Conservation (phyloP, 768 basidiomycete genomes). For the Auricularia sp. region DNA sequence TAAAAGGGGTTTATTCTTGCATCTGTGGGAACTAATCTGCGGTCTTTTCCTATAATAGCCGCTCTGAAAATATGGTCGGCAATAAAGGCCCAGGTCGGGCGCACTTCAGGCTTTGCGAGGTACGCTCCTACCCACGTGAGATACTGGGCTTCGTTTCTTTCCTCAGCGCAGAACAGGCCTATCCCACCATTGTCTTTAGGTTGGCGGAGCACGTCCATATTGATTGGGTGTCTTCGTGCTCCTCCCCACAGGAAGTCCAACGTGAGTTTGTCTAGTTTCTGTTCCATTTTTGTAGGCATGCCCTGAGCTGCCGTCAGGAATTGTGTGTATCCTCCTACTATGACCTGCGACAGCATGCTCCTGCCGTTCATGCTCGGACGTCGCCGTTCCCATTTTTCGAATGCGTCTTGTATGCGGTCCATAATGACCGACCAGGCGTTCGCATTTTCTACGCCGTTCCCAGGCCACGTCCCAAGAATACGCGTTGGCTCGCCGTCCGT, state of each 20-base stretch:
- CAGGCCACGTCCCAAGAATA: slow-evolving; percentile 25
- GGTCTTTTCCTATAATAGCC: not conserved
- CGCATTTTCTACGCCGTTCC: slow-evolving; percentile 17
- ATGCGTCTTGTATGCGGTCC: slow-evolving; percentile 17
- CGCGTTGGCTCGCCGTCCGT: slow-evolving; percentile 21
- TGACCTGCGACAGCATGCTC: slow-evolving; percentile 18
- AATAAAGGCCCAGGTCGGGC: slow-evolving; percentile 8
- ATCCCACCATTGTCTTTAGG: not conserved
- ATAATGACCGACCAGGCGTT: slow-evolving; percentile 19
- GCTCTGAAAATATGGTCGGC: slow-evolving; percentile 7
- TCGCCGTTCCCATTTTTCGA: slow-evolving; percentile 19
- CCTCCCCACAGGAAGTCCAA: slow-evolving; percentile 21
- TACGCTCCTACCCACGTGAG: not conserved
- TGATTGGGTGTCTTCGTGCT: not conserved
- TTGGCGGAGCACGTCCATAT: not conserved
- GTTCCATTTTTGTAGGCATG: slow-evolving; percentile 23
- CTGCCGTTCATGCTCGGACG: slow-evolving; percentile 23
- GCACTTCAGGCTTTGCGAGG: not conserved
- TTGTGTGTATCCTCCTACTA: slow-evolving; percentile 24
- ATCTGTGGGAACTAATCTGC: not conserved
- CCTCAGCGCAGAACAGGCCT: not conserved
- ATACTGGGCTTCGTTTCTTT: not conserved
- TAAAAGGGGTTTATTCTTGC: not conserved
- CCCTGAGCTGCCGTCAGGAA: slow-evolving; percentile 27
- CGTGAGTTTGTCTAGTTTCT: slow-evolving; percentile 14